A percentile compares a stretch with the other conserved stretches of the same genome.
These are phyloP conservation scores for Atkinsonella hypoxylon DNA, from an alignment of 2,329 filamentous ascomycete genomes.

Conservation along the genomic window DNA sequence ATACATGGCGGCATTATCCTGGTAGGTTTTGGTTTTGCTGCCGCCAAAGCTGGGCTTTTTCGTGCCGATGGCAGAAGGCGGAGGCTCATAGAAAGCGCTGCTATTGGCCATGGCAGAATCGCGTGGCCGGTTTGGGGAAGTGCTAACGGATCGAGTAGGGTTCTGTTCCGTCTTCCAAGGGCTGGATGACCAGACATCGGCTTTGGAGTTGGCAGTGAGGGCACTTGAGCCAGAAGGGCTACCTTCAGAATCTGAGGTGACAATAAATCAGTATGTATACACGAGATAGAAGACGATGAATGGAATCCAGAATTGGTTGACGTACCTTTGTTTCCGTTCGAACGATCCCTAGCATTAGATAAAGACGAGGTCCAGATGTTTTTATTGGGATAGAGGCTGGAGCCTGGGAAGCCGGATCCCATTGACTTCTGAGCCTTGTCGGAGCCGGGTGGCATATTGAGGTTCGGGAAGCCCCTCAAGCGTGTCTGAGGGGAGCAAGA, in stretches of 20 bases:
- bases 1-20: constrained; percentile 16
- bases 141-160: constrained; percentile 32
- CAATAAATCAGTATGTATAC: constrained; percentile 1
- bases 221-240: constrained; percentile 56
- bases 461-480: constrained; percentile 25
- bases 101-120: constrained; percentile 32
- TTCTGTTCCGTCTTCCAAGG: constrained; percentile 49
- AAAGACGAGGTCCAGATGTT: constrained; percentile 29
- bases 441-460: constrained; percentile 23
- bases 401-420: constrained; percentile 27
- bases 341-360: constrained; percentile 28
- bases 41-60: constrained; percentile 18
- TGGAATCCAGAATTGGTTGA: constrained; percentile 2
- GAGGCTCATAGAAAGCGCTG: constrained; percentile 32
- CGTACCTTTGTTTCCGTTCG: constrained; percentile 37
- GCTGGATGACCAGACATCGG: constrained; percentile 46
- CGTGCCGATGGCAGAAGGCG: constrained; percentile 33
- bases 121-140: constrained; percentile 46
- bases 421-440: constrained; percentile 20
- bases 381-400: constrained; percentile 23
- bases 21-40: constrained; percentile 10
- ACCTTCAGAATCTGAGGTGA: constrained; percentile 17
- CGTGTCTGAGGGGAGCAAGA: constrained; percentile 18
- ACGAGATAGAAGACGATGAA: constrained; percentile 7
- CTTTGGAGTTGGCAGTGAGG: constrained; percentile 56